phyloP scores from a whole-genome alignment of 225 moss, liverwort and hornwort genomes.

The Bryoerythrophyllum caledonicum region DNA sequence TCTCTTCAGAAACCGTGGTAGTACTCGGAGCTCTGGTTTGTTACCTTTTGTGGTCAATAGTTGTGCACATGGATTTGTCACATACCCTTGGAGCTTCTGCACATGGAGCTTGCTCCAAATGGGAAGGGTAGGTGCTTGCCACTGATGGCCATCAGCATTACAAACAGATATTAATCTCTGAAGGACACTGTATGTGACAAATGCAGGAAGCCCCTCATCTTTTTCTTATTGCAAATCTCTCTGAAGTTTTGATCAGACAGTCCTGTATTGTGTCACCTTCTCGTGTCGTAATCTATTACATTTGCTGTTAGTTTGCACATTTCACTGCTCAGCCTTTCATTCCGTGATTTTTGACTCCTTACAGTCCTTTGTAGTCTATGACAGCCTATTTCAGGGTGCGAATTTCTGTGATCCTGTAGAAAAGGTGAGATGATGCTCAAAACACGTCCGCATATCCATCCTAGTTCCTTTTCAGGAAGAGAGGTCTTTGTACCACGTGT shows the following conservation, averaged over 20 bases:
- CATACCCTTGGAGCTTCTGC: conserved; percentile 1
- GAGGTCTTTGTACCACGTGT: not conserved
- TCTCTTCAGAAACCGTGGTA: not conserved
- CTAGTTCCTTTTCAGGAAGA: not conserved
- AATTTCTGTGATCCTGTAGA: not conserved
- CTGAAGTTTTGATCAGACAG: not conserved
- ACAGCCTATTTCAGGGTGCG: not conserved
- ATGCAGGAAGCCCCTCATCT: not conserved
- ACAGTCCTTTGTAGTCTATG: not conserved
- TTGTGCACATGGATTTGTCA: conserved; percentile 8
- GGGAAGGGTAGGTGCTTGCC: conserved; percentile 22
- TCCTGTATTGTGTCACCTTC: not conserved
- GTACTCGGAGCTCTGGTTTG: conserved; percentile 3
- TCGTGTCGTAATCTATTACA: not conserved
- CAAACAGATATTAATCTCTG: not conserved
- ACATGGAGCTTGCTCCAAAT: conserved; percentile 13
- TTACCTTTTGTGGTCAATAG: conserved; percentile 7
- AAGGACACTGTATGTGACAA: not conserved
- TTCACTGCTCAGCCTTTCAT: not conserved
- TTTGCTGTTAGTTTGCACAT: not conserved
- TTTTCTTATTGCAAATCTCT: not conserved
- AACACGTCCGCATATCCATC: not conserved
- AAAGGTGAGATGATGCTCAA: not conserved
- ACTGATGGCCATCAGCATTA: not conserved
- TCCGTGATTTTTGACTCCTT: not conserved